Conservation (phyloP, 345 rosid genomes). For the Lepidium aucheri region DNA sequence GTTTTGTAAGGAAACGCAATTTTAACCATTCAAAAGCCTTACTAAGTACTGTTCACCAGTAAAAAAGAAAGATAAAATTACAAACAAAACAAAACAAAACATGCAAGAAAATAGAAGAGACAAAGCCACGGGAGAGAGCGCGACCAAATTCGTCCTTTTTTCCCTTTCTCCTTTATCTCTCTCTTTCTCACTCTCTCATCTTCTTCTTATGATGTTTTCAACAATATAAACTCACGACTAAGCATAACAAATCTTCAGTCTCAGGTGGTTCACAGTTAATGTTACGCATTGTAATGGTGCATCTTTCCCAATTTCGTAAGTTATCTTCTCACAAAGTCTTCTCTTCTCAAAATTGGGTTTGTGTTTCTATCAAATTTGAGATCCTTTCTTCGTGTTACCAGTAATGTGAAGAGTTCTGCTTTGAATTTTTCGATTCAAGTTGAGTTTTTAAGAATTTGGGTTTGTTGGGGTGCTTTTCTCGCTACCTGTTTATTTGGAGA, state of each 20-base stretch:
- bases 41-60: background rate
- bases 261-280: conserved; percentile 24
- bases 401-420: background rate
- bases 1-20: background rate
- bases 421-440: background rate
- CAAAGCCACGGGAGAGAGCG: background rate
- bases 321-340: background rate
- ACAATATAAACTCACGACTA: background rate
- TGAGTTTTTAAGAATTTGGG: too few species aligned
- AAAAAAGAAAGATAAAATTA: background rate
- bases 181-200: background rate
- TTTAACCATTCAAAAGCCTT: background rate
- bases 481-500: background rate
- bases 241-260: conserved; percentile 1
- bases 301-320: conserved; percentile 20
- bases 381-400: background rate
- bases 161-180: background rate
- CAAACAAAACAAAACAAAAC: background rate
- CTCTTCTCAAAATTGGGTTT: background rate
- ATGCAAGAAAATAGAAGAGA: background rate
- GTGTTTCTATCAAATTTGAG: background rate
- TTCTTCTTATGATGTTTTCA: background rate
- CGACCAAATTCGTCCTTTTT: background rate
- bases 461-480: background rate
- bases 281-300: conserved; percentile 6